These are phyloP conservation scores for Neonectria faginata DNA, from an alignment of 2,329 filamentous ascomycete genomes.

Conservation along the genomic window DNA sequence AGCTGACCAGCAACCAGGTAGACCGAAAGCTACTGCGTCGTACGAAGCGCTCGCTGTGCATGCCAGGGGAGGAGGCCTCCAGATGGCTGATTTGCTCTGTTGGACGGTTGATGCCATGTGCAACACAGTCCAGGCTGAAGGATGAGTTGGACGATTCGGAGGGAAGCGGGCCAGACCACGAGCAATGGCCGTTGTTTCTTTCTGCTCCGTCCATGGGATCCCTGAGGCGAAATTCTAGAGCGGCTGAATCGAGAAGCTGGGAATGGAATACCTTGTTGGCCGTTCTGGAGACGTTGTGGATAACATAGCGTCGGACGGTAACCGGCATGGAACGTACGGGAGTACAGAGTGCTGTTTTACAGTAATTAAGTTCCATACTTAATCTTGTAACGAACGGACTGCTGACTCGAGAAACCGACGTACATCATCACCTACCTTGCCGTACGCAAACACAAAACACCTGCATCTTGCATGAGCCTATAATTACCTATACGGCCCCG, in stretches of 20 bases:
- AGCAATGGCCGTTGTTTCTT: not conserved
- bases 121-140: slow-evolving; percentile 1
- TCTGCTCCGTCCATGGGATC: not conserved
- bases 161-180: not conserved
- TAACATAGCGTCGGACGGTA: not conserved
- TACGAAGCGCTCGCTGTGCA: slow-evolving; percentile 36
- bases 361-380: no score
- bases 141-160: slow-evolving; percentile 11
- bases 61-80: slow-evolving; percentile 21
- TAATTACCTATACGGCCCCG: not conserved
- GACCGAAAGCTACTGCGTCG: slow-evolving; percentile 41
- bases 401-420: slow-evolving; percentile 12
- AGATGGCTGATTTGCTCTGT: slow-evolving; percentile 18
- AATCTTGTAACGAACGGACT: not conserved
- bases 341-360: no score
- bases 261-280: not conserved
- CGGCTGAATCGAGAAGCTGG: slow-evolving; percentile 11
- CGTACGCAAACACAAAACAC: not conserved
- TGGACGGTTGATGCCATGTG: slow-evolving; percentile 1
- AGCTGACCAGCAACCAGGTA: slow-evolving; percentile 43
- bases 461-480: slow-evolving; percentile 5
- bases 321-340: no score
- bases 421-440: slow-evolving; percentile 4
- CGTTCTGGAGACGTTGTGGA: not conserved
- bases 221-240: slow-evolving; percentile 12